Base-by-base conservation (phyloP, 1,284 basidiomycete species). In the Trametes polyzona region DNA sequence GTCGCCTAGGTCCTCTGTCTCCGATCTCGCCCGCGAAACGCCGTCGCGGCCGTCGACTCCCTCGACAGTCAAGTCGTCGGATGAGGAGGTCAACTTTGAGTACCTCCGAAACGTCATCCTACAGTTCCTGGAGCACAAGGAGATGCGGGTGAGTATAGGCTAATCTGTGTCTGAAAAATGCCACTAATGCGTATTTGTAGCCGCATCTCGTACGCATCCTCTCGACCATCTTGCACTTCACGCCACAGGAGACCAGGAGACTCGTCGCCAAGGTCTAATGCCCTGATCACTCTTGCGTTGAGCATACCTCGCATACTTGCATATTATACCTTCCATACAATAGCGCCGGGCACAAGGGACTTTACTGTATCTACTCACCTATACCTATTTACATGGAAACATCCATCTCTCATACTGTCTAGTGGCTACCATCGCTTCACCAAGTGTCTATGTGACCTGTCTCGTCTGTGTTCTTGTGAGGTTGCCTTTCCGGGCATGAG, bases 21-120 rank as follows among this genome's bases (percentile, higher is more conserved):
- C 78, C 16, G 78, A 80, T n/a, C 62, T 74, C 0, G 71, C 76
- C 6, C 66, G 58, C 26, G 69, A 72, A 26, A 68, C 68, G 4
- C 77, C 82, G 4, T 80, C 83, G 23, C 66, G 75, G 23, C 74
- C 78, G 6, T 71, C 71, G n/a, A 70, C 76, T 5, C 69, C 78
- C 19, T 41, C 65, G 2, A 50, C 68, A 2, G 54, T 69, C 4
- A 76, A 76, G 44, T 80, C n/a, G n/a, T n/a, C 82, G n/a, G 91
- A 94, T 24, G 94, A 96, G 67, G 94, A 96, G 60, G 83, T 98
- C 57, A 98, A 96, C 69, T 78, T 96, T n/a, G 95, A 98, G 74
- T 98, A 98, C 74, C 75, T 98, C 33, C 82, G 95, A 58, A 98
- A 97, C 73, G 92, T 97, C 30, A 93, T 97, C 50, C 71, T 98